These are phyloP conservation scores for Sophora flavescens DNA, from an alignment of 306 rosid species.

Conservation along the genomic window DNA sequence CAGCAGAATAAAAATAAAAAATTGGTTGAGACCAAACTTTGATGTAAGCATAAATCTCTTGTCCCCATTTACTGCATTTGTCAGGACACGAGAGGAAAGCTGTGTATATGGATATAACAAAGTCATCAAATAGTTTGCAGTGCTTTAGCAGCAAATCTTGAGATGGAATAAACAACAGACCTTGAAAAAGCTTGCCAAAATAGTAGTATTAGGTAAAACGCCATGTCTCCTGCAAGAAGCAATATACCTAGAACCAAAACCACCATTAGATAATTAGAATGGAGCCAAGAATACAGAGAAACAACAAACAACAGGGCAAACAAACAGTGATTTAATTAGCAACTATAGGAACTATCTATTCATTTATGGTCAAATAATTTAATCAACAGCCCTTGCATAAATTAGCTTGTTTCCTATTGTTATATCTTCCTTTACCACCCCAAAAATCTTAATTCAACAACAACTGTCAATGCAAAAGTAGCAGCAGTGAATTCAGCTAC, in stretches of 20 bases:
- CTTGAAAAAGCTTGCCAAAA: conserved; percentile 69
- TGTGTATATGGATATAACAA: neutral
- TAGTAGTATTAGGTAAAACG: conserved; percentile 62
- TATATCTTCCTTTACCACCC: conserved; percentile 1
- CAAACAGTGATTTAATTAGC: conserved; percentile 26
- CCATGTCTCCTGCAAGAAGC: conserved; percentile 70
- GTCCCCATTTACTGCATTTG: neutral
- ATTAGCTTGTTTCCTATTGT: conserved; percentile 22
- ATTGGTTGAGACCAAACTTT: conserved; percentile 18
- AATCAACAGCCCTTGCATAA: conserved; percentile 1
- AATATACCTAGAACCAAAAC: conserved; percentile 66
- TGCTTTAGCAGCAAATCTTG: conserved; percentile 18
- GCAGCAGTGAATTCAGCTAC: conserved; percentile 20
- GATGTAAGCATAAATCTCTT: neutral
- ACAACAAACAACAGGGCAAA: conserved; percentile 15
- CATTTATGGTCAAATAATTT: conserved; percentile 20
- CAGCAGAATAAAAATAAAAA: conserved; percentile 12
- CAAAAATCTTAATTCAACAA: conserved; percentile 17
- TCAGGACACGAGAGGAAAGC: conserved; percentile 27
- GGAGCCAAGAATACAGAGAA: conserved; percentile 5
- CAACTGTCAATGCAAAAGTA: conserved; percentile 9
- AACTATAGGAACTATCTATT: conserved; percentile 5
- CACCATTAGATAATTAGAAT: conserved; percentile 16
- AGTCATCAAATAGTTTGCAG: too few relatives aligned
- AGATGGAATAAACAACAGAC: conserved; percentile 53